Percentiles rank a stretch among this genome's conserved stretches.
These are phyloP conservation scores for Ceriops decandra DNA, from an alignment of 345 rosid species.

Conservation along the genomic window DNA sequence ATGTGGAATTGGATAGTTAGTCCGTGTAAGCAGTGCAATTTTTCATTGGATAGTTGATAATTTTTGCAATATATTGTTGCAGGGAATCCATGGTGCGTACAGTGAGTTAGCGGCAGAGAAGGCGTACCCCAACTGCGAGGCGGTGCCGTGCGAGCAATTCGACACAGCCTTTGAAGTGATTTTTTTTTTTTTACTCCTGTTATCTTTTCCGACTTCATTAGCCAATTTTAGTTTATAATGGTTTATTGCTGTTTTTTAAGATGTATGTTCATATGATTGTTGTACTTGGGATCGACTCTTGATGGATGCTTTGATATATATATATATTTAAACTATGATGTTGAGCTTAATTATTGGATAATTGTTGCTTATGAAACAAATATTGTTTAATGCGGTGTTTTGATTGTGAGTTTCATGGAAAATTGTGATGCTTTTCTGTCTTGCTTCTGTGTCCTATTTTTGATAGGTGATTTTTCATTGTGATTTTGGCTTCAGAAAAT, in stretches of 20 bases:
- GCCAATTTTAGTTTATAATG: neutral
- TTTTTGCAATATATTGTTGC: neutral
- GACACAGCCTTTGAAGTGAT: conserved; percentile 90
- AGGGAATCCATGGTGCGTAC: conserved; percentile 95
- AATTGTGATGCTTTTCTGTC: no score
- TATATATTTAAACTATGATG: no score
- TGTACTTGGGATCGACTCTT: no score
- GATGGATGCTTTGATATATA: no score
- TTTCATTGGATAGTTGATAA: neutral
- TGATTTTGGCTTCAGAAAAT: no score
- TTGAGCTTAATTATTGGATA: no score
- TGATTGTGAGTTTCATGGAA: no score
- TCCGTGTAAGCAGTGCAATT: neutral
- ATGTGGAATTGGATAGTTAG: neutral
- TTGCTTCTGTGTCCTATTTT: no score
- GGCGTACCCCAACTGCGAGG: conserved; percentile 92
- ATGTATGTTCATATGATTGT: no score
- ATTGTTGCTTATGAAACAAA: no score
- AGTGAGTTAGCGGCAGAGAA: conserved; percentile 95
- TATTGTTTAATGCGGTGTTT: no score
- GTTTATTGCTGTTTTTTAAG: neutral
- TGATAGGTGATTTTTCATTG: no score
- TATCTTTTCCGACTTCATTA: neutral
- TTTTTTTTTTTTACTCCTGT: neutral
- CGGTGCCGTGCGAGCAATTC: conserved; percentile 95